Percentiles rank a stretch among this genome's conserved stretches.
phyloP scores from a whole-genome alignment of 768 basidiomycete species.

The Flagelloscypha sp. region DNA sequence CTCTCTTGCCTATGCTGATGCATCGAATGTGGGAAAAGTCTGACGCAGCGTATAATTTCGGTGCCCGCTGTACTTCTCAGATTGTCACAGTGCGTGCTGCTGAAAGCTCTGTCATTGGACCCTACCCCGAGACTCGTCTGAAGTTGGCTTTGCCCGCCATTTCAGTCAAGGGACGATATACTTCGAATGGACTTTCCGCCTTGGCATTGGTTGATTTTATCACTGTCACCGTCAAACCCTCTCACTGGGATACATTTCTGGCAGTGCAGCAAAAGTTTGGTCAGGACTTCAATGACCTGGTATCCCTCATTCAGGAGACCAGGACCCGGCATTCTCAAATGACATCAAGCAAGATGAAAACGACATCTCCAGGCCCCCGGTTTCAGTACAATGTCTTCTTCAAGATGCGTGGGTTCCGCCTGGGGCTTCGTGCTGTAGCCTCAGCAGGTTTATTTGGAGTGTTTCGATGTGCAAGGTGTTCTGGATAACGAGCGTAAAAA shows the following conservation, averaged over 20 bases:
- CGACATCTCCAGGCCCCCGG: constrained; percentile 1
- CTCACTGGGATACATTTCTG: constrained; percentile 76
- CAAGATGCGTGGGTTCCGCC: constrained; percentile 72
- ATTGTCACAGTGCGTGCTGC: constrained; percentile 54
- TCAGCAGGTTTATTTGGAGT: constrained; percentile 72
- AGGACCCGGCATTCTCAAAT: constrained; percentile 22
- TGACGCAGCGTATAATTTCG: constrained; percentile 41
- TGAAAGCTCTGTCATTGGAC: too few species aligned
- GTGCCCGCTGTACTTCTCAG: constrained; percentile 57
- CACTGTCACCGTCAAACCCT: constrained; percentile 67
- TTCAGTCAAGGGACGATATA: constrained; percentile 51
- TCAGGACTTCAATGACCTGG: constrained; percentile 77
- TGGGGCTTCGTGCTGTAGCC: constrained; percentile 68
- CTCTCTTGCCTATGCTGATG: constrained; percentile 38
- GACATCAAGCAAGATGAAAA: constrained; percentile 13
- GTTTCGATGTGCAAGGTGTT: constrained; percentile 62
- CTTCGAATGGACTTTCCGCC: constrained; percentile 40
- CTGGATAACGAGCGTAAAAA: constrained; percentile 38
- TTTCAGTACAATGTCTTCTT: constrained; percentile 42
- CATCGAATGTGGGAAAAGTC: too few species aligned
- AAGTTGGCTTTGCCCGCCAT: constrained; percentile 61
- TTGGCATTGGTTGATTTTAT: constrained; percentile 61
- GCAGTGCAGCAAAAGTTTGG: constrained; percentile 85
- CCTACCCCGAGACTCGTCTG: constrained; percentile 38
- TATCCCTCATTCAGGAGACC: constrained; percentile 58